Conservation (phyloP, 768 basidiomycete genomes). For the Pholiota molesta region DNA sequence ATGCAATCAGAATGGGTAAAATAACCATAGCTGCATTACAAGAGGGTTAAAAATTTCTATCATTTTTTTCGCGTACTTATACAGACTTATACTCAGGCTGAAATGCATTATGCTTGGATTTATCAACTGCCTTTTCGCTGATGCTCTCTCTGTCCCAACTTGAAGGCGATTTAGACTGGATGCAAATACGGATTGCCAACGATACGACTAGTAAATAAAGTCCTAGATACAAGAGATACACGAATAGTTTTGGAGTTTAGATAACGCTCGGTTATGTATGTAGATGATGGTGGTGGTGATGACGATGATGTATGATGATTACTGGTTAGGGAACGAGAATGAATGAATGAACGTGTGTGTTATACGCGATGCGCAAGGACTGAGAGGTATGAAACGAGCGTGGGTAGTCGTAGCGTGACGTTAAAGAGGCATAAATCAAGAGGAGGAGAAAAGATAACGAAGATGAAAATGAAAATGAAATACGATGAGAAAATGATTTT, state of each 20-base stretch:
- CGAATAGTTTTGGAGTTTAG: not conserved
- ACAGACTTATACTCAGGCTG: too few relatives aligned
- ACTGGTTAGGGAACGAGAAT: not conserved
- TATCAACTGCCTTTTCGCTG: too few relatives aligned
- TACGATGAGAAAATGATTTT: not conserved
- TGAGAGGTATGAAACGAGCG: constrained; percentile 4
- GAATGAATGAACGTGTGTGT: constrained; percentile 5
- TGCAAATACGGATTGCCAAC: not conserved
- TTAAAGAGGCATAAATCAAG: not conserved
- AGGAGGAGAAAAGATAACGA: not conserved
- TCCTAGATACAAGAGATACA: not conserved
- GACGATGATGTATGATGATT: constrained; percentile 1
- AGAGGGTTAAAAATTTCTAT: too few relatives aligned
- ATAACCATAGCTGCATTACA: too few relatives aligned
- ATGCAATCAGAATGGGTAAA: too few relatives aligned
- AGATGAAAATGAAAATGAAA: not conserved
- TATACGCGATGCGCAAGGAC: not conserved
- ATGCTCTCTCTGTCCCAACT: too few relatives aligned
- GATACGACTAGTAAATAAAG: not conserved
- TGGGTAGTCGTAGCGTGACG: not conserved
- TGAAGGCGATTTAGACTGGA: not conserved
- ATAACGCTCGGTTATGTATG: not conserved
- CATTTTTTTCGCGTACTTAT: too few relatives aligned
- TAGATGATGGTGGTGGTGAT: not conserved
- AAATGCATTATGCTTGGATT: too few relatives aligned